These are phyloP conservation scores for Centrapalus pauciflorus DNA, from an alignment of 129 eudicot genomes.

Conservation along the genomic window DNA sequence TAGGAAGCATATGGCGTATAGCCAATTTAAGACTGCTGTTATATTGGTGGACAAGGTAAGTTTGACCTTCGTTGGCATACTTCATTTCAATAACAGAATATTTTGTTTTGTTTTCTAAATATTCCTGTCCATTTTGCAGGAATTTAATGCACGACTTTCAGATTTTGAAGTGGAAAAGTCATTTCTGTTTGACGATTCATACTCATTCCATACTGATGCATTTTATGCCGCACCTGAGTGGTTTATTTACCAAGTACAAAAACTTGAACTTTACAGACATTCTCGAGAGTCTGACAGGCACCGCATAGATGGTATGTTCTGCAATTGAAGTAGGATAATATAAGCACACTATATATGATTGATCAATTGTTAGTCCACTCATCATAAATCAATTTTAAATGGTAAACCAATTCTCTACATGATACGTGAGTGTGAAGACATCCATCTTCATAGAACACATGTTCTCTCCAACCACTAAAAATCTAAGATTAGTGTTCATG, in stretches of 20 bases:
- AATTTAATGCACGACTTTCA: conserved; percentile 13
- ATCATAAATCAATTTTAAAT: not conserved
- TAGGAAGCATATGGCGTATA: not conserved
- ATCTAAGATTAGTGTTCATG: not conserved
- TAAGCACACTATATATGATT: not conserved
- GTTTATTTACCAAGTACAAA: conserved; percentile 18
- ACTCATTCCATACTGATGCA: not conserved
- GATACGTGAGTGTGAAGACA: too few species aligned
- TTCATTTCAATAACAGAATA: too few species aligned
- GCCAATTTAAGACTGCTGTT: conserved; percentile 17
- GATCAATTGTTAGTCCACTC: not conserved
- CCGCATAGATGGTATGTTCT: conserved; percentile 13
- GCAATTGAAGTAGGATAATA: not conserved
- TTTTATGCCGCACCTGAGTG: conserved; percentile 26
- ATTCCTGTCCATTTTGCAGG: too few species aligned
- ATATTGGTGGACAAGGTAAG: conserved; percentile 24
- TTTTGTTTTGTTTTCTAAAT: too few species aligned
- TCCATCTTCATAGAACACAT: not conserved
- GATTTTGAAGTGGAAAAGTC: not conserved
- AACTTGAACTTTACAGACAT: not conserved
- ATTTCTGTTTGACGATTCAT: not conserved
- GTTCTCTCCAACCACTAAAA: not conserved
- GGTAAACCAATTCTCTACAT: not conserved
- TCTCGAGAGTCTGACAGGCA: too few species aligned
- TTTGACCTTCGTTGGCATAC: not conserved